Evolutionary conservation across 1,139 yeast genomes (phyloP), one percentile per base, ranked within the genome.

Genomic region (Kluyveromyces marxianus): DNA sequence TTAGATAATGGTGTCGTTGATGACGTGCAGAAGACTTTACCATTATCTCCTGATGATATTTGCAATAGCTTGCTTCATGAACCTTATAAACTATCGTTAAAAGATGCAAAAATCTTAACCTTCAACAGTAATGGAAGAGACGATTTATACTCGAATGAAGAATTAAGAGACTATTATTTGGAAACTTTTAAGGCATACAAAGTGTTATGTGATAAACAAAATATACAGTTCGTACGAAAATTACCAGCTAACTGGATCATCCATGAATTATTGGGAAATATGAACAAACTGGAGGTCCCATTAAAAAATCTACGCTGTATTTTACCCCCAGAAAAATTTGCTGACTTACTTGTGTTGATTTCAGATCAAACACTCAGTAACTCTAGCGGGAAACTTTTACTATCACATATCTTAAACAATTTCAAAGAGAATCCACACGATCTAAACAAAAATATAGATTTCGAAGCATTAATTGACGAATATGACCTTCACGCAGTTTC

Each of bases 201-300:
- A 2, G 6, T n/a, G 8, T 28, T 34, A 24, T 40, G 37, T 26
- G 26, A 40, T n/a, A 34, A 28, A n/a, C 38, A 40, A 10, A 10
- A 34, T 27, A n/a, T 10, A 24, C 39, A 49, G 3, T 36, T 54
- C 4, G 44, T 72, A 67, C 53, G 67, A 3, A 73, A 70, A 48
- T 57, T 70, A 29, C 80, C 84, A 0, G 80, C 83, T 37, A 88
- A 86, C 57, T 89, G 96, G 96, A 65, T 89, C 7, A 79, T 88
- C 25, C 94, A 92, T 64, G 92, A 87, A 52, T 67, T 89, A 32
- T 59, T 87, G 26, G 96, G 97, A 0, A 71, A 79, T 14, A 72
- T 87, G 50, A 72, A 80, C 7, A 79, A 78, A 55, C 67, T 74
- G 7, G 71, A 76, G 14, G 54, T 70, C 35, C 60, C 63, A 4